Evolutionary conservation across 495 filamentous ascomycete genomes (phyloP).

Genomic region (Penicillium macrosclerotiorum): DNA sequence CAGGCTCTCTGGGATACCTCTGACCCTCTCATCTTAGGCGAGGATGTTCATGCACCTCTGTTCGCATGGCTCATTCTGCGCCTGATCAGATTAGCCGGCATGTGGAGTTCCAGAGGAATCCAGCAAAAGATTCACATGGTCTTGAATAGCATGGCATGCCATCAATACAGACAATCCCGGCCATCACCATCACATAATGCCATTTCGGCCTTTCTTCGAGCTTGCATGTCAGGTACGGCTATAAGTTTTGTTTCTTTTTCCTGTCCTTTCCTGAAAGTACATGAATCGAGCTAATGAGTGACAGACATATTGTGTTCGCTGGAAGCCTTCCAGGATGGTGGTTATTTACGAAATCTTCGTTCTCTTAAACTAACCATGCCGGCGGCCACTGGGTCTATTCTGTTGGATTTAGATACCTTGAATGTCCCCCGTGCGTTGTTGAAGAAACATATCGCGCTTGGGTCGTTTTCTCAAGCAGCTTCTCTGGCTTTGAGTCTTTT

Average conservation of each 20-base stretch:
- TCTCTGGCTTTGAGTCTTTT: slow-evolving; percentile 27
- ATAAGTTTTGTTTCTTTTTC: background rate
- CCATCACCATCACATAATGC: slow-evolving; percentile 27
- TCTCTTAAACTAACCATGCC: slow-evolving; percentile 25
- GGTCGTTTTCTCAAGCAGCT: slow-evolving; percentile 24
- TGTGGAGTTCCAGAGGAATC: slow-evolving; percentile 23
- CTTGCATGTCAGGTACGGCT: slow-evolving; percentile 37
- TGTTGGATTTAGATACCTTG: slow-evolving; percentile 33
- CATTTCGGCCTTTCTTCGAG: slow-evolving; percentile 32
- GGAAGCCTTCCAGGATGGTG: slow-evolving; percentile 18
- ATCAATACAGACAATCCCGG: slow-evolving; percentile 36
- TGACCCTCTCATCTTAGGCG: slow-evolving; percentile 39
- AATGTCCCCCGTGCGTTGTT: slow-evolving; percentile 30
- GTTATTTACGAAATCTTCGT: slow-evolving; percentile 1
- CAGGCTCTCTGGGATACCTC: slow-evolving; percentile 57
- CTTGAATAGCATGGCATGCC: slow-evolving; percentile 32
- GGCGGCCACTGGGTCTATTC: slow-evolving; percentile 24
- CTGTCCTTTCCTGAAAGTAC: no score
- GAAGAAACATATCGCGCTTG: slow-evolving; percentile 21
- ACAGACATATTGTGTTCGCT: slow-evolving; percentile 39
- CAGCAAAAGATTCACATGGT: slow-evolving; percentile 29
- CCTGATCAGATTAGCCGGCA: slow-evolving; percentile 31
- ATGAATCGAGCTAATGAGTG: background rate
- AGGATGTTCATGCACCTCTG: slow-evolving; percentile 59
- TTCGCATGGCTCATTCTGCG: slow-evolving; percentile 70